A percentile compares a stretch with the other conserved stretches of the same genome.
These are phyloP conservation scores for Alloascoidea africana DNA, from an alignment of 805 yeast species.

Conservation along the genomic window DNA sequence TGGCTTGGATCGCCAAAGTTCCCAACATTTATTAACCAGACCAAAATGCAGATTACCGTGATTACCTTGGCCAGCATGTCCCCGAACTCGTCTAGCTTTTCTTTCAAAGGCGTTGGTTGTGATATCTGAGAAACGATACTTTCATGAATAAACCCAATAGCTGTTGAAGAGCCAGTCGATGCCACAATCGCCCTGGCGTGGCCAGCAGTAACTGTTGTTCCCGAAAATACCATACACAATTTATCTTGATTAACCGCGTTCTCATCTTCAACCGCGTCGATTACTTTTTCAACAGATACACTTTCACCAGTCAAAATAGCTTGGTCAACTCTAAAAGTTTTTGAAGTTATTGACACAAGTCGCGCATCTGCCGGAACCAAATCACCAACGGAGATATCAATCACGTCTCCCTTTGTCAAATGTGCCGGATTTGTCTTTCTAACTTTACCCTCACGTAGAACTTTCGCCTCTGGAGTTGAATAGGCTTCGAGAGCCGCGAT, in stretches of 20 bases:
- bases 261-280: conserved; percentile 12
- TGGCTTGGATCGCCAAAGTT: conserved; percentile 27
- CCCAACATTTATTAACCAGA: conserved; percentile 27
- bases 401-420: conserved; percentile 29
- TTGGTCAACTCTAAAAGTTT: conserved; percentile 27
- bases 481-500: conserved; percentile 32
- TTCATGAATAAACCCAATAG: conserved; percentile 25
- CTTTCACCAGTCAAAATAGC: conserved; percentile 22
- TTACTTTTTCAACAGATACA: conserved; percentile 23
- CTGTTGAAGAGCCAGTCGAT: conserved; percentile 24
- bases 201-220: conserved; percentile 26
- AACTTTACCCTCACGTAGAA: conserved; percentile 25
- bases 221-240: conserved; percentile 15
- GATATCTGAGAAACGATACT: conserved; percentile 21
- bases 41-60: conserved; percentile 30
- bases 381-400: conserved; percentile 25
- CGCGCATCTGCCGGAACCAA: conserved; percentile 28
- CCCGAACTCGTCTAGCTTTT: conserved; percentile 23
- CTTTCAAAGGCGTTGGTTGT: conserved; percentile 21
- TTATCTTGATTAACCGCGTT: conserved; percentile 23
- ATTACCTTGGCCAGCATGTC: conserved; percentile 26
- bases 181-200: conserved; percentile 25
- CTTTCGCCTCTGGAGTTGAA: conserved; percentile 30
- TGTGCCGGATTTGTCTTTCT: conserved; percentile 24
- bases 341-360: conserved; percentile 15